Percentiles rank a stretch among this genome's conserved stretches.
These are phyloP conservation scores for Colletotrichum limetticola DNA, from an alignment of 2,329 filamentous ascomycete genomes.

Conservation along the genomic window DNA sequence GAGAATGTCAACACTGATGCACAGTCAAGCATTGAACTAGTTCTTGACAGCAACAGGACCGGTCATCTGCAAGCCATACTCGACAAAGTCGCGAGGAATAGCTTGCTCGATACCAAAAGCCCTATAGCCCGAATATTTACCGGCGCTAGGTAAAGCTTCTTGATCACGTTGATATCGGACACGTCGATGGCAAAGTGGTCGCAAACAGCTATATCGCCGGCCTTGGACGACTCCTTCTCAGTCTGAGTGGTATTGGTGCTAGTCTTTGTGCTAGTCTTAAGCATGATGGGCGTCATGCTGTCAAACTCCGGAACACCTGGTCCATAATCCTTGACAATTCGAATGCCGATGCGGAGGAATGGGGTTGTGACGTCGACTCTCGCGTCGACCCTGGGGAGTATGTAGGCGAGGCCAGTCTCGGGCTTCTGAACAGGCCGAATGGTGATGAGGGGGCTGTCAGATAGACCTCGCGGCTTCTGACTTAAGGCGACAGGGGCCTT, in stretches of 20 bases:
- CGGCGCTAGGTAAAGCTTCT: background rate
- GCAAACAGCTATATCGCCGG: background rate
- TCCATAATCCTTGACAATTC: background rate
- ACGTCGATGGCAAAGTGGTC: background rate
- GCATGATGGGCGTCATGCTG: background rate
- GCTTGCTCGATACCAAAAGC: accelerated
- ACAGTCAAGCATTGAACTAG: accelerated
- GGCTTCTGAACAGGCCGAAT: background rate
- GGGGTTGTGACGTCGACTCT: background rate
- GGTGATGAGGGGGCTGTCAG: background rate
- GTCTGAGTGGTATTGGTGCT: background rate
- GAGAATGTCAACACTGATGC: background rate
- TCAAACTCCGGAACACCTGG: background rate
- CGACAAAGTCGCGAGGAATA: background rate
- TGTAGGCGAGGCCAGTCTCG: background rate
- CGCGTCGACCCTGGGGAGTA: background rate
- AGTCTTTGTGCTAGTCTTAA: background rate
- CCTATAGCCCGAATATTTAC: background rate
- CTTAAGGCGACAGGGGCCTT: background rate
- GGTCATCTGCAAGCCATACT: background rate
- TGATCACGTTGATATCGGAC: background rate
- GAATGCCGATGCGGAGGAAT: background rate
- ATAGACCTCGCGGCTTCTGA: background rate
- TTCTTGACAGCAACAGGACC: background rate
- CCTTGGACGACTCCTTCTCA: background rate